Base-by-base conservation (phyloP, 2,329 filamentous ascomycete genomes). In the Arthrinium puccinioides region DNA sequence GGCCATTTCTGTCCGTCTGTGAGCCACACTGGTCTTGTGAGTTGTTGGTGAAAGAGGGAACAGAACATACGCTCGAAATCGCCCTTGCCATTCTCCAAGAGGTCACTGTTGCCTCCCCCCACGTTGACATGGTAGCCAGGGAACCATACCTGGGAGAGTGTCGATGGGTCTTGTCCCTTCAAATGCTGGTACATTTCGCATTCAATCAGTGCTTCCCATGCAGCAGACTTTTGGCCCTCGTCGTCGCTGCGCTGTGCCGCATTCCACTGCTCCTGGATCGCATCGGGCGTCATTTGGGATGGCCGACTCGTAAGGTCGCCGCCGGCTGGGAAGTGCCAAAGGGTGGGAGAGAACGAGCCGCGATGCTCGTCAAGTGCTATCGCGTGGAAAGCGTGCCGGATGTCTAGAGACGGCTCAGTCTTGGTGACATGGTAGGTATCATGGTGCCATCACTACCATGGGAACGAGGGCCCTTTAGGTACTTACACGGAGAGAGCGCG, bases 81-180 rank as follows among this genome's bases (percentile, higher is more conserved):
- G 11, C 36, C 43, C 32, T 37, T 43, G 14, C 13, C 31, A 27
- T 33, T 39, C 30, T 28, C 40, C 26, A 32, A 25, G 5, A 53
- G 49, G 16, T 57, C 52, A 4, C 37, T 36, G 28, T 62, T 65
- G 1, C 68, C 66, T 19, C 71, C 72, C 4, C 72, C 72, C 3
- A 73, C 55, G 38, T 74, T 70, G 9, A 63, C 61, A 45, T 76
- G 72, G 20, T 61, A 64, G 9, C 72, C 72, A 0, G 71, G 70
- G 38, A 75, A 75, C 72, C 72, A 76, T 8, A 69, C 66, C 49
- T 75, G 71, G n/a, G 63, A 60, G 20, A 74, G 51, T 19, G 60
- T 40, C 2, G 47, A 43, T n/a, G n/a, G n/a, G 20, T 42, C 27
- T 14, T 27, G 20, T 7, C 28, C 32, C 4, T 38, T 28, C 4